Evolutionary conservation across 2,329 filamentous ascomycete species (phyloP), one percentile per base, ranked within the genome.

Genomic region (Whalleya microplaca): DNA sequence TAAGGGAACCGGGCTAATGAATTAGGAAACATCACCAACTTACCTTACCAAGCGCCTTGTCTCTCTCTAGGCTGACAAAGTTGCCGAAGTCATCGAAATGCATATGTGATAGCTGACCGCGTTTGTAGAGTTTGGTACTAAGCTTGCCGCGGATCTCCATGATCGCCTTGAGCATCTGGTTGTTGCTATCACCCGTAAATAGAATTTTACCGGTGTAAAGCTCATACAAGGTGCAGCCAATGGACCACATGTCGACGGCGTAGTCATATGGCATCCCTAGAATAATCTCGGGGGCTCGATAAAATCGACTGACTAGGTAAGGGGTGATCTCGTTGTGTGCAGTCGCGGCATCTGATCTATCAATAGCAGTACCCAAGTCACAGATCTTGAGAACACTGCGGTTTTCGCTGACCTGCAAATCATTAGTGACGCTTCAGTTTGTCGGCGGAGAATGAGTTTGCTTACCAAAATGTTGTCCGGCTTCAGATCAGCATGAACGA

Each of bases 141-240:
- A 97, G 88, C 74, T 93, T 96, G 68, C 95, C 95, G 46, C 96
- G 88, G 66, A 94, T 92, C 72, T 99, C 94, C 87, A 97, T 96
- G 66, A 99, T 96, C 19, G 90, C 88, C 62, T 91, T 90, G 58
- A 99, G 84, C 95, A 99, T 99, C 77, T 96, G 92, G 71, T 99
- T 99, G 79, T 99, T 99, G 76, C 91, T 95, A 63, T 91, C 86
- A 56, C 95, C 95, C 1, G 92, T 92, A 73, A 99, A 99, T 29
- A 99, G 81, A 55, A 99, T 98, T 73, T 97, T 96, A 69, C 95
- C 95, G 0, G 95, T 98, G 78, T 96, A 98, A 41, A 99, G 81
- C 76, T 99, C 95, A 73, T 96, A 99, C 27, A 98, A 81, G 0
- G 95, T 99, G 76, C 95, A 99, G 40, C 95, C 96, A 64, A 98